phyloP scores from a whole-genome alignment of 2,329 filamentous ascomycete genomes.

The Aspergillus caelatus region DNA sequence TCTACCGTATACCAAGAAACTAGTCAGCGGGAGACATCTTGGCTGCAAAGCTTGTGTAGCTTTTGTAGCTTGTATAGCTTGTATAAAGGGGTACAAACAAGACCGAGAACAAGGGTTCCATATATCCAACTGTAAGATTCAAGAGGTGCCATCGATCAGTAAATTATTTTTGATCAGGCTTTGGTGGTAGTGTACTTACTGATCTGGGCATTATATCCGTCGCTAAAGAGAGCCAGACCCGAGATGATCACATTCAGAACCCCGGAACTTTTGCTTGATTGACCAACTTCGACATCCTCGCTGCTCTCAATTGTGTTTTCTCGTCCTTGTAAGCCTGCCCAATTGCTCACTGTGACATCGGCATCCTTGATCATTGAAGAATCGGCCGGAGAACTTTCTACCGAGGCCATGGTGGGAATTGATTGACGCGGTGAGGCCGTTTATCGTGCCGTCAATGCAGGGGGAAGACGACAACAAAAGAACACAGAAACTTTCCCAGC shows the following conservation, averaged over 20 bases:
- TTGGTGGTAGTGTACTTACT: conserved; percentile 16
- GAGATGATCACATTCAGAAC: conserved; percentile 39
- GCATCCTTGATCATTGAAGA: conserved; percentile 10
- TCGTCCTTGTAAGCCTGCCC: neutral
- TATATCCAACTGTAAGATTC: conserved; percentile 30
- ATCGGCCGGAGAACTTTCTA: conserved; percentile 14
- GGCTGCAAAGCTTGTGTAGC: conserved; percentile 3
- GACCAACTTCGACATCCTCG: neutral
- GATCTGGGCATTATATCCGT: conserved; percentile 45
- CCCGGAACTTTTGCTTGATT: conserved; percentile 20
- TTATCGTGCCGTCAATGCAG: neutral
- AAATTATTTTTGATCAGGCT: neutral
- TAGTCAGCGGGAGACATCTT: conserved; percentile 12
- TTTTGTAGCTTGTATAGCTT: neutral
- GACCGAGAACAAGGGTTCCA: conserved; percentile 39
- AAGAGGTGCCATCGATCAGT: neutral
- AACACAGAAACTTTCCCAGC: neutral
- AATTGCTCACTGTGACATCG: conserved; percentile 14
- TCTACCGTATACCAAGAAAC: conserved; percentile 12
- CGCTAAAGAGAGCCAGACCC: conserved; percentile 41
- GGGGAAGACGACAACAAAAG: neutral
- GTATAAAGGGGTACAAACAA: conserved; percentile 21
- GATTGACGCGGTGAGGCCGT: neutral
- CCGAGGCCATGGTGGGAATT: conserved; percentile 1
- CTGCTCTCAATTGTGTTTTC: neutral